A percentile compares a stretch with the other conserved stretches of the same genome.
phyloP scores from a whole-genome alignment of 805 yeast species.

The Sugiyamaella valdiviana region DNA sequence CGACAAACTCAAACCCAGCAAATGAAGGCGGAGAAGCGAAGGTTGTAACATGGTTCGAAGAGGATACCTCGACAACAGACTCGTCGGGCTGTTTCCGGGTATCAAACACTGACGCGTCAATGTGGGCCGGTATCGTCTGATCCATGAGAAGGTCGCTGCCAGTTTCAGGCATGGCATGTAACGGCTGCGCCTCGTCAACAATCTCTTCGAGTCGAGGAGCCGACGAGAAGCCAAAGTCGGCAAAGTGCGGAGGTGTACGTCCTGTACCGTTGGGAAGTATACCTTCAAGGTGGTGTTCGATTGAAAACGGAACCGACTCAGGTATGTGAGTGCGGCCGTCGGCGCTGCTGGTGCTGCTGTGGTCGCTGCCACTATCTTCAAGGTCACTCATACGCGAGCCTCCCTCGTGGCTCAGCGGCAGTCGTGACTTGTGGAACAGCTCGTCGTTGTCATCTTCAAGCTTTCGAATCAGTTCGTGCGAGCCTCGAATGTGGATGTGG shows the following conservation, averaged over 20 bases:
- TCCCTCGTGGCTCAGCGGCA: not conserved
- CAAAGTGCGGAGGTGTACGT: not conserved
- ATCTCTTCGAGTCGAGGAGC: not conserved
- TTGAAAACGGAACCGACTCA: not conserved
- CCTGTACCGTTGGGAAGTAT: not conserved
- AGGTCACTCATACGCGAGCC: not conserved
- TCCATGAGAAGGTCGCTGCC: not conserved
- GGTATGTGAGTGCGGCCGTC: not conserved
- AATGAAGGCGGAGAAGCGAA: not conserved
- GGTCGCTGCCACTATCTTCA: conserved; percentile 1
- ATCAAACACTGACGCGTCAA: not conserved
- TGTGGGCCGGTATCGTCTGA: not conserved
- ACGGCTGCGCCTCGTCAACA: not conserved
- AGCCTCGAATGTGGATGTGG: conserved; percentile 2
- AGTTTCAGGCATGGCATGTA: not conserved
- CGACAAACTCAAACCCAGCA: not conserved
- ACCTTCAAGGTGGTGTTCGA: not conserved
- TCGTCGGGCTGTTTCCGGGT: not conserved
- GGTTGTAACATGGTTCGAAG: not conserved
- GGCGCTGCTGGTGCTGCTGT: conserved; percentile 1
- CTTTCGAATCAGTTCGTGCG: not conserved
- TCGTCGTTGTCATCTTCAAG: not conserved
- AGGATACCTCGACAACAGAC: not conserved
- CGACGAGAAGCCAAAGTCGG: not conserved
- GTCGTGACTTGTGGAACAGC: not conserved